These are phyloP conservation scores for Agaricales sp. DNA, from an alignment of 1,284 basidiomycete genomes.

Conservation along the genomic window DNA sequence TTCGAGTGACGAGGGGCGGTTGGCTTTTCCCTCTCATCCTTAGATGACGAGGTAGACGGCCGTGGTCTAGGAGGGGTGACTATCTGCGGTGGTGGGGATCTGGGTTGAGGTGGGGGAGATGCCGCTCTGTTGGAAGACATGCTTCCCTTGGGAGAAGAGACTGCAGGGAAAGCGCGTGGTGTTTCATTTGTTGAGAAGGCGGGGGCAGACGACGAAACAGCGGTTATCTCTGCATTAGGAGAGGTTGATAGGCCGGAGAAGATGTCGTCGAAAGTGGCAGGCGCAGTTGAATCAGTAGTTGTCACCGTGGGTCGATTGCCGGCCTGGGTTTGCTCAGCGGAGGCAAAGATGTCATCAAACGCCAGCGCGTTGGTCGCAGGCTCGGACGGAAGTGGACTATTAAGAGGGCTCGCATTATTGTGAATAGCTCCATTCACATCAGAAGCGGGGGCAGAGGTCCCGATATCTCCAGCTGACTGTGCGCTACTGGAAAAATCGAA, in stretches of 20 bases:
- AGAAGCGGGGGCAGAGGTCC: conserved; percentile 16
- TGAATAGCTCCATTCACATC: background rate
- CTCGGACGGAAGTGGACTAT: background rate
- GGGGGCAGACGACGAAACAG: conserved; percentile 19
- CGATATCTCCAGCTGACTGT: too few species aligned
- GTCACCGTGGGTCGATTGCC: conserved; percentile 11
- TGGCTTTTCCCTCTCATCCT: conserved; percentile 46
- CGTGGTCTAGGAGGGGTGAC: conserved; percentile 28
- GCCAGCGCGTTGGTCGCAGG: too few species aligned
- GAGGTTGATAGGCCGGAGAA: conserved; percentile 21
- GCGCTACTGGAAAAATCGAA: conserved; percentile 62
- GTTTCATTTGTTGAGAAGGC: conserved; percentile 19
- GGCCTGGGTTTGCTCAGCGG: conserved; percentile 12
- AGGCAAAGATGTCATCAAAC: conserved; percentile 44
- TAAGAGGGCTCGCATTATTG: background rate
- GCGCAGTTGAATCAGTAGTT: conserved; percentile 15
- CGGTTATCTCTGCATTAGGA: conserved; percentile 25
- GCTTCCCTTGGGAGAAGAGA: conserved; percentile 35
- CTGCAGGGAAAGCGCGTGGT: conserved; percentile 17
- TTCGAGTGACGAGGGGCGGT: conserved; percentile 52
- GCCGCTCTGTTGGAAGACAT: conserved; percentile 16
- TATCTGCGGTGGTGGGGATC: conserved; percentile 40
- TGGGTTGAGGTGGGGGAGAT: conserved; percentile 40
- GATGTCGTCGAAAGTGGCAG: conserved; percentile 22
- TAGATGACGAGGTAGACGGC: conserved; percentile 30